Evolutionary conservation across 1,139 yeast genomes (phyloP), one percentile per base, ranked within the genome.

Genomic region (Yamadazyma blattariae): DNA sequence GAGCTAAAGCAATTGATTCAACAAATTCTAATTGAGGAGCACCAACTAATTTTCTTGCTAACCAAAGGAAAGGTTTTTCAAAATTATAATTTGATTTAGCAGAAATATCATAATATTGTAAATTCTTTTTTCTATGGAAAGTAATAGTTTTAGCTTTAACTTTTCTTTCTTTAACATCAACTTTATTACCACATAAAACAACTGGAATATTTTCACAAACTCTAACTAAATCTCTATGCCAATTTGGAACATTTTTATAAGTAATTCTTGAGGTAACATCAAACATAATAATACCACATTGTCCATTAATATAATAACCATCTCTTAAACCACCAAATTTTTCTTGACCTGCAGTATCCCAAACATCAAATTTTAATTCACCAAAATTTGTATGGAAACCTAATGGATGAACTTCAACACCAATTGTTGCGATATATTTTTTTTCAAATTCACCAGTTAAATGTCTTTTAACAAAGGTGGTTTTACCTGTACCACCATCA

Each of bases 341-440:
- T 75, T 94, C 99, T 77, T 94, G 99, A 48, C 98, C 99, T 41
- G 99, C 99, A 44, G 98, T 94, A 70, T 94, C 99, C 99, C 99
- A 94, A 56, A 92, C 97, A 64, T 94, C 97, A 69, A 94, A 94
- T 71, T 88, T 90, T 73, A 94, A 88, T 73, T 92, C 97, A 72
- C 99, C 99, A 59, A 75, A 92, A 78, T 92, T 92, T 64, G 99
- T 94, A 84, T 82, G 88, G 83, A 94, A 94, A 34, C 95, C 90
- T 69, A 94, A 82, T 53, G 98, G 98, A 67, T 92, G 97, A 50
- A 94, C 98, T 70, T 94, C 98, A 51, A 94, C 99, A 77, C 98
- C 98, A 61, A 90, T 86, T 43, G 98, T 94, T 64, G 98, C 98
- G 67, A 87, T 88, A 77, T 94, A 94, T 72, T 90, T 90, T 77